A percentile compares a stretch with the other conserved stretches of the same genome.
Conservation (phyloP, 192 early-diverging fungal genomes). For the Coemansia erecta region DNA sequence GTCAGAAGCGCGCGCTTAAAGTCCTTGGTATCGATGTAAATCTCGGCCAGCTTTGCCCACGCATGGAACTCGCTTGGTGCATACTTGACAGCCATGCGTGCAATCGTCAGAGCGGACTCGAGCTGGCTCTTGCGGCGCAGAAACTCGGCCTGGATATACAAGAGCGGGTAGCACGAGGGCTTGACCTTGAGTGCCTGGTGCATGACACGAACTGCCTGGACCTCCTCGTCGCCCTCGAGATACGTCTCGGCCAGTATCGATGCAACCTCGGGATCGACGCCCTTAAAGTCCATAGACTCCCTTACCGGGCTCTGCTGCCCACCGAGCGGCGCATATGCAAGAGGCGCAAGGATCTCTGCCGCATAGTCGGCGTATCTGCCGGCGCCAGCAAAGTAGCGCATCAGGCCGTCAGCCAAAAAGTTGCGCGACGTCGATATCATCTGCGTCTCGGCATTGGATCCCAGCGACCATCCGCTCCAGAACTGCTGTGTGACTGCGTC, state of each 20-base stretch:
- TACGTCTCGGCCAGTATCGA: slow-evolving; percentile 81
- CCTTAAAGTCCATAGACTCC: slow-evolving; percentile 38
- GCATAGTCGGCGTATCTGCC: slow-evolving; percentile 75
- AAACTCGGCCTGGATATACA: slow-evolving; percentile 91
- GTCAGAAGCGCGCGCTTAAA: slow-evolving; percentile 83
- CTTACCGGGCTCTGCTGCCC: slow-evolving; percentile 15
- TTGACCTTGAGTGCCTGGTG: slow-evolving; percentile 77
- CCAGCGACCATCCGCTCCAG: slow-evolving; percentile 92
- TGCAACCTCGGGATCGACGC: slow-evolving; percentile 83
- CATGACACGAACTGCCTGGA: slow-evolving; percentile 87
- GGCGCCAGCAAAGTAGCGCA: slow-evolving; percentile 86
- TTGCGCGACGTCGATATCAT: slow-evolving; percentile 88
- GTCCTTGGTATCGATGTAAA: slow-evolving; percentile 85
- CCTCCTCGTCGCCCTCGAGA: slow-evolving; percentile 83
- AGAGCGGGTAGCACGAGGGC: slow-evolving; percentile 74
- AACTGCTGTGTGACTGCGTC: slow-evolving; percentile 81
- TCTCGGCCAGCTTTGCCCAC: slow-evolving; percentile 93
- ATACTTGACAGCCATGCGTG: slow-evolving; percentile 89
- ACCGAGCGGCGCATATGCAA: slow-evolving; percentile 45
- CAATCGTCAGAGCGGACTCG: slow-evolving; percentile 81
- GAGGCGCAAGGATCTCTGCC: slow-evolving; percentile 75
- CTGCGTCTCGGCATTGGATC: slow-evolving; percentile 91
- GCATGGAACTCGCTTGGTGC: slow-evolving; percentile 94
- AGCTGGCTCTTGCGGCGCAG: slow-evolving; percentile 70
- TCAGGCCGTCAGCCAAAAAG: slow-evolving; percentile 81